phyloP scores from a whole-genome alignment of 192 early-diverging fungal species.

The Linnemannia hyalina region DNA sequence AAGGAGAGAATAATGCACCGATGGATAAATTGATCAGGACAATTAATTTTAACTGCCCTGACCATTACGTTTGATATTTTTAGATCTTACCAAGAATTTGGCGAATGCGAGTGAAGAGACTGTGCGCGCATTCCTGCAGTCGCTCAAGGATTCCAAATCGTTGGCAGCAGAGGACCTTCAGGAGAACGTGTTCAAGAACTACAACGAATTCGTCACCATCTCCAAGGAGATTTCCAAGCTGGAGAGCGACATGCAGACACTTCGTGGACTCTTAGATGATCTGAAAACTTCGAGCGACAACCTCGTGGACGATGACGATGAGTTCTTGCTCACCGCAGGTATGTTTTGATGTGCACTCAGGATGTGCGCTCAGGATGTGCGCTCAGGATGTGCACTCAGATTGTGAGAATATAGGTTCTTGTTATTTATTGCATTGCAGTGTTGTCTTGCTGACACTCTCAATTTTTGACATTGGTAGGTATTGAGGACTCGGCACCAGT shows the following conservation, averaged over 20 bases:
- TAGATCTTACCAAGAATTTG: slow-evolving; percentile 68
- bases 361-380: neutral
- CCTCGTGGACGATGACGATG: slow-evolving; percentile 60
- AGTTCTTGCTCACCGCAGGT: slow-evolving; percentile 54
- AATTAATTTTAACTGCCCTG: neutral
- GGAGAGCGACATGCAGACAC: slow-evolving; percentile 80
- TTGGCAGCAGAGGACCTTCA: slow-evolving; percentile 79
- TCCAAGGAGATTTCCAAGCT: slow-evolving; percentile 87
- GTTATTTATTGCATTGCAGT: neutral
- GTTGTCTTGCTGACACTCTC: neutral
- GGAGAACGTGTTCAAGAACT: slow-evolving; percentile 88
- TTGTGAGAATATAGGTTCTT: neutral
- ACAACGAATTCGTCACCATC: slow-evolving; percentile 87
- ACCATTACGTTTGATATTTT: neutral
- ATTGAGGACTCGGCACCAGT: slow-evolving; percentile 61
- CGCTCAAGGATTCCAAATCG: slow-evolving; percentile 74
- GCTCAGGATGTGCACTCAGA: no score
- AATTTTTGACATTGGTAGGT: slow-evolving; percentile 20
- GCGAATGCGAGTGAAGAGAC: slow-evolving; percentile 70
- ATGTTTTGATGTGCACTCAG: neutral
- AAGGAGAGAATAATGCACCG: neutral
- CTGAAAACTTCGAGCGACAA: slow-evolving; percentile 65
- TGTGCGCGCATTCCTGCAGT: slow-evolving; percentile 66
- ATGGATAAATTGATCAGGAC: neutral
- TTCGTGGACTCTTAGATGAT: slow-evolving; percentile 78